Conservation (phyloP, 1,139 yeast genomes). For the Saccharomyces hybrid region DNA sequence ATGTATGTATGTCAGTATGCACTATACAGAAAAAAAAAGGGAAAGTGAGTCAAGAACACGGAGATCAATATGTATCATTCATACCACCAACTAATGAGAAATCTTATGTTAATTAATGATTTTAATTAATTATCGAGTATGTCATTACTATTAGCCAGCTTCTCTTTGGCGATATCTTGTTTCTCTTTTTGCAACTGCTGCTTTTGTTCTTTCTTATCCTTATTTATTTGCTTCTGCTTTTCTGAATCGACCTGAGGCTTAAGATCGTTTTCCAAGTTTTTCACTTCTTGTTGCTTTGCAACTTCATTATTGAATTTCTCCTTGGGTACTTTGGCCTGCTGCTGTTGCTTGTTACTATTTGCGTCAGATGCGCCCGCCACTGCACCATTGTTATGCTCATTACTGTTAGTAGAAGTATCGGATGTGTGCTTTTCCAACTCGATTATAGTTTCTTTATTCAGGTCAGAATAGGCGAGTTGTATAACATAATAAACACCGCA, state of each 20-base stretch:
- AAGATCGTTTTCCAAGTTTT: constrained; percentile 24
- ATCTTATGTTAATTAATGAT: background rate
- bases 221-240: background rate
- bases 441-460: constrained; percentile 16
- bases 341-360: constrained; percentile 7
- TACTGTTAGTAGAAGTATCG: constrained; percentile 1
- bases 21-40: background rate
- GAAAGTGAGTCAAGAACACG: background rate
- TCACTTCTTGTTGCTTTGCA: constrained; percentile 31
- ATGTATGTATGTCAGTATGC: background rate
- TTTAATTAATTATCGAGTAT: background rate
- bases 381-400: background rate
- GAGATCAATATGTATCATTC: background rate
- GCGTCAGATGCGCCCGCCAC: constrained; percentile 6
- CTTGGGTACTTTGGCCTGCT: constrained; percentile 13
- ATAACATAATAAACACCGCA: constrained; percentile 30
- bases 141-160: background rate
- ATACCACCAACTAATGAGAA: background rate
- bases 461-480: constrained; percentile 18
- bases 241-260: constrained; percentile 10
- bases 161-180: constrained; percentile 1
- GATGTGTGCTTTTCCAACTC: constrained; percentile 20
- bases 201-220: background rate
- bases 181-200: background rate
- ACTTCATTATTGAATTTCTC: constrained; percentile 26